Percentiles rank a stretch among this genome's conserved stretches.
Evolutionary conservation across 805 yeast species (phyloP).

Genomic region (Wickerhamomyces hampshirensis): DNA sequence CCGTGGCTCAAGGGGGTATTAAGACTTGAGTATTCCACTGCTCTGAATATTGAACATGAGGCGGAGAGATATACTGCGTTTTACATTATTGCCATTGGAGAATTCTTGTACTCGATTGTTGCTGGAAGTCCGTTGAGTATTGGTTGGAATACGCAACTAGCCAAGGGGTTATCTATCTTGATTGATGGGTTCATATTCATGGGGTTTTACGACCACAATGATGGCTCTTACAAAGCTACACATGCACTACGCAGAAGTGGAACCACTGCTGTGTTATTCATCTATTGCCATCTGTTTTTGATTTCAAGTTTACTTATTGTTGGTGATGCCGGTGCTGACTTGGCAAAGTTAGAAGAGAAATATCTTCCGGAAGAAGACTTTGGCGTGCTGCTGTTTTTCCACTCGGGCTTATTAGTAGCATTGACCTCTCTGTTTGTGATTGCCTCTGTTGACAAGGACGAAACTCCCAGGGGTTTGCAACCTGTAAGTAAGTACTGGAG

Average conservation of each 20-base stretch:
- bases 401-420: conserved; percentile 48
- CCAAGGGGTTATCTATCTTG: conserved; percentile 44
- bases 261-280: conserved; percentile 40
- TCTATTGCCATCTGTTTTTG: conserved; percentile 45
- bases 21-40: conserved; percentile 46
- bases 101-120: conserved; percentile 50
- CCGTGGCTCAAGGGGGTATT: conserved; percentile 37
- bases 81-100: conserved; percentile 62
- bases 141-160: conserved; percentile 36
- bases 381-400: conserved; percentile 45
- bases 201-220: conserved; percentile 53
- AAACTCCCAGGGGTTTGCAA: conserved; percentile 33
- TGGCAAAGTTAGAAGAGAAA: conserved; percentile 29
- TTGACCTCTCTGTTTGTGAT: conserved; percentile 34
- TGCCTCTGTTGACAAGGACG: conserved; percentile 40
- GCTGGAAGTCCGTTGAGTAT: conserved; percentile 42
- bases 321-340: conserved; percentile 56
- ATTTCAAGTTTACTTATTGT: conserved; percentile 47
- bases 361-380: conserved; percentile 26
- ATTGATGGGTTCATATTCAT: conserved; percentile 44
- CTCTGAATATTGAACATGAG: conserved; percentile 62
- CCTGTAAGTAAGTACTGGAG: conserved; percentile 33
- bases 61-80: conserved; percentile 57
- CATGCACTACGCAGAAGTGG: conserved; percentile 52
- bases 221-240: conserved; percentile 41